Conservation (phyloP, 352 stramenopile species). For the Pythium folliculosum region DNA sequence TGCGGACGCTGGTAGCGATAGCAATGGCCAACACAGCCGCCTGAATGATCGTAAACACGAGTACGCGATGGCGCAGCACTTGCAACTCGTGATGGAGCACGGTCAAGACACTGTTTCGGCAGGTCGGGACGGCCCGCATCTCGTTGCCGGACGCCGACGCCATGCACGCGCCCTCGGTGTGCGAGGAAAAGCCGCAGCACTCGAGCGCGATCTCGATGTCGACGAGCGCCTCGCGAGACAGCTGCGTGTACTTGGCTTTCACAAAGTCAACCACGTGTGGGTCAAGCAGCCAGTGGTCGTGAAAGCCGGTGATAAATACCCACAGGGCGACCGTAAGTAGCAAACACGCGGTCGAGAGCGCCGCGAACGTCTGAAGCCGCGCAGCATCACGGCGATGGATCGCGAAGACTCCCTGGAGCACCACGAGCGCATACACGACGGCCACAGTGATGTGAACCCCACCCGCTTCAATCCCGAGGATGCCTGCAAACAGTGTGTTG, state of each 20-base stretch:
- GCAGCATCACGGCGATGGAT: slow-evolving; percentile 11
- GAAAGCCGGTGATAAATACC: slow-evolving; percentile 10
- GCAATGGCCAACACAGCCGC: slow-evolving; percentile 8
- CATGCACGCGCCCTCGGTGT: slow-evolving; percentile 24
- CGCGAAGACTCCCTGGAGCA: slow-evolving; percentile 4
- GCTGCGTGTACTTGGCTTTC: slow-evolving; percentile 21
- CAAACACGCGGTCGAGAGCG: slow-evolving; percentile 4
- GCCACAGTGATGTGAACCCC: not conserved
- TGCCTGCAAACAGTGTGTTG: slow-evolving; percentile 17
- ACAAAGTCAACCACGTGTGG: slow-evolving; percentile 24
- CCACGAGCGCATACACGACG: slow-evolving; percentile 4
- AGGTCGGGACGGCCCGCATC: slow-evolving; percentile 16
- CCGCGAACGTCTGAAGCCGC: slow-evolving; percentile 17
- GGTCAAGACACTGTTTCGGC: slow-evolving; percentile 12
- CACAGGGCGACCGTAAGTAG: slow-evolving; percentile 11
- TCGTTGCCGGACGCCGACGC: not conserved
- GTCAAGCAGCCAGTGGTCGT: slow-evolving; percentile 28
- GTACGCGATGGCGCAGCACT: not conserved
- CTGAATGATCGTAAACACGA: slow-evolving; percentile 9
- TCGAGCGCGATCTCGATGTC: slow-evolving; percentile 30
- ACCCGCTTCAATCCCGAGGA: slow-evolving; percentile 26
- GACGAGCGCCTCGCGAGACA: slow-evolving; percentile 27
- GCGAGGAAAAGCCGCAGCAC: slow-evolving; percentile 34
- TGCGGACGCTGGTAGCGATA: not conserved
- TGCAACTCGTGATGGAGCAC: slow-evolving; percentile 22